A percentile compares a stretch with the other conserved stretches of the same genome.
These are phyloP conservation scores for Ascochyta pisi DNA, from an alignment of 2,329 filamentous ascomycete genomes.

Conservation along the genomic window DNA sequence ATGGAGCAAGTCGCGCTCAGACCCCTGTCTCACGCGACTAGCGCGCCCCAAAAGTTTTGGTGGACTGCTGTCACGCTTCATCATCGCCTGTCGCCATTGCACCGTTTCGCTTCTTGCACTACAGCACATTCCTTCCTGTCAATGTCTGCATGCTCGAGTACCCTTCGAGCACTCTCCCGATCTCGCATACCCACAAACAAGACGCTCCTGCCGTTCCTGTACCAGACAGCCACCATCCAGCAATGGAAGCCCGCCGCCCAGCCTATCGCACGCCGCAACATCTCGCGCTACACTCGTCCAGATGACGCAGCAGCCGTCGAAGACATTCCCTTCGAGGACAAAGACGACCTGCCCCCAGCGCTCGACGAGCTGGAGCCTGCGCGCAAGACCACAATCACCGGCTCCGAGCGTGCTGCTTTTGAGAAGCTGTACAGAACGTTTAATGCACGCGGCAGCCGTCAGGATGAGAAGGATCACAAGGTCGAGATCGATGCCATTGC, in stretches of 20 bases:
- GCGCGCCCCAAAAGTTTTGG: slow-evolving; percentile 13
- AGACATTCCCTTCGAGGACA: slow-evolving; percentile 37
- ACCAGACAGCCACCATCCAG: slow-evolving; percentile 71
- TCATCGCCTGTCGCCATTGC: not conserved
- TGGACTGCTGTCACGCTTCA: slow-evolving; percentile 1
- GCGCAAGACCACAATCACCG: slow-evolving; percentile 46
- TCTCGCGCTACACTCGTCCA: slow-evolving; percentile 34
- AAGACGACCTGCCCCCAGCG: slow-evolving; percentile 47
- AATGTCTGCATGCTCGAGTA: slow-evolving; percentile 43
- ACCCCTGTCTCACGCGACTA: slow-evolving; percentile 7
- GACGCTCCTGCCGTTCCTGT: slow-evolving; percentile 71
- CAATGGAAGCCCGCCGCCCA: slow-evolving; percentile 38
- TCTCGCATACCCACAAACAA: slow-evolving; percentile 36
- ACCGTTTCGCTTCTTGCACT: not conserved
- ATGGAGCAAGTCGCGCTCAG: slow-evolving; percentile 11
- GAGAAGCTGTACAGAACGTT: slow-evolving; percentile 42
- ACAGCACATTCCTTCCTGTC: slow-evolving; percentile 4
- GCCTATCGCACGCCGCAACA: slow-evolving; percentile 29
- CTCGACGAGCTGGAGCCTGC: slow-evolving; percentile 25
- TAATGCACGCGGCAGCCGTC: slow-evolving; percentile 28
- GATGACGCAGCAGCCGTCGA: slow-evolving; percentile 63
- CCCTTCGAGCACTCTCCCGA: slow-evolving; percentile 43
- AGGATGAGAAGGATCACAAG: slow-evolving; percentile 19
- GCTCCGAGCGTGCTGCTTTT: slow-evolving; percentile 45
- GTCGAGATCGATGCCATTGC: slow-evolving; percentile 38